Conservation (phyloP, 139 green algal genomes). For the Picochlorum sp. region DNA sequence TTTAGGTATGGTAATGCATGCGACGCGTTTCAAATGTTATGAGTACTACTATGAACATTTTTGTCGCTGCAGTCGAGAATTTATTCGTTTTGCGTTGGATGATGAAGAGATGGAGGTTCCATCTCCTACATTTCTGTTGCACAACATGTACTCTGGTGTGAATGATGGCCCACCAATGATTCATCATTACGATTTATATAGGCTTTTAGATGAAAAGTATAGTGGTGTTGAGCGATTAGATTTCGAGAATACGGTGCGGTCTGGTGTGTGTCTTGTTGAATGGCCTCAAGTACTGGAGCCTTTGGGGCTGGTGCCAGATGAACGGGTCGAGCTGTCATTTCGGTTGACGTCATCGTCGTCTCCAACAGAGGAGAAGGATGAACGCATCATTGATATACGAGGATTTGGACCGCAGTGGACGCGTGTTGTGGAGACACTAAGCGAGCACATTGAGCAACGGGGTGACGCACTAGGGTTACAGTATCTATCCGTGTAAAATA, state of each 20-base stretch:
- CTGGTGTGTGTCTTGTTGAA: conserved; percentile 25
- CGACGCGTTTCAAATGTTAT: background rate
- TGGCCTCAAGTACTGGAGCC: conserved; percentile 20
- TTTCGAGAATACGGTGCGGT: conserved; percentile 10
- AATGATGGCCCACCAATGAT: conserved; percentile 34
- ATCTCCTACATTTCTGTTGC: conserved; percentile 77
- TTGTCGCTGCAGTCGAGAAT: conserved; percentile 57
- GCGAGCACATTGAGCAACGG: background rate
- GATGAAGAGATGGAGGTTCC: conserved; percentile 62
- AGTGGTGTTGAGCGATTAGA: conserved; percentile 5
- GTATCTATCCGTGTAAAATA: background rate
- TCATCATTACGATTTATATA: conserved; percentile 81
- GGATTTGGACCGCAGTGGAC: background rate
- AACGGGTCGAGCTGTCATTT: too few species aligned
- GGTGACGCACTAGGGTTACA: too few species aligned
- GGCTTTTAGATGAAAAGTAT: conserved; percentile 24
- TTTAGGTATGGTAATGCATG: conserved; percentile 50
- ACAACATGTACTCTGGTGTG: conserved; percentile 57
- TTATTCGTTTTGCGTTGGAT: conserved; percentile 49
- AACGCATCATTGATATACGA: too few species aligned
- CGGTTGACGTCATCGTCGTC: too few species aligned
- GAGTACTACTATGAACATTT: background rate
- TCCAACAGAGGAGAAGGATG: too few species aligned
- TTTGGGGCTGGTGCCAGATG: too few species aligned
- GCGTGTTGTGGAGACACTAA: background rate